Base-by-base conservation (phyloP, 1,139 yeast species). In the Pneumocystis jirovecii region DNA sequence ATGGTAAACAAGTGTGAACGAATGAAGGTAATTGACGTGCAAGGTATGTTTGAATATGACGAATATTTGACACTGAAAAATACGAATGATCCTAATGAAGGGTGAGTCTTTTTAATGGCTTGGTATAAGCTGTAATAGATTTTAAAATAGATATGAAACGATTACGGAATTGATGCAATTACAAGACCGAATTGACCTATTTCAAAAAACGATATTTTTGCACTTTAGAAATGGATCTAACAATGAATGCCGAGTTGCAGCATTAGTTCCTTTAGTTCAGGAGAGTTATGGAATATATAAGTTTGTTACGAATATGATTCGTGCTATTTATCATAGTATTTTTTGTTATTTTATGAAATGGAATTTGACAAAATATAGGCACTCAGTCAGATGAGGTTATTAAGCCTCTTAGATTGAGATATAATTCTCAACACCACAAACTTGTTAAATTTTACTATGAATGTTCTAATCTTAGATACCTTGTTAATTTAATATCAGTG, bases 11-110 rank as follows among this genome's bases (percentile, higher is more conserved):
- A n/a, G 42, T n/a, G 19, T 21, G 21, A 39, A 34, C 37, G 15
- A 29, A 19, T 61, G 25, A 25, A 7, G 34, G 50, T 37, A 37
- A 39, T 31, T 50, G 10, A 50, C 12, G 3, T n/a, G 19, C 1
- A 65, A 68, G 70, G 70, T 29, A 90, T 91, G 62, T 93, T 93
- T 76, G 98, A 93, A 74, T 93, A 93, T 73, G 96, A 90, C 74
- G 98, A 93, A 73, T 93, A 91, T 73, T 85, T 91, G 61, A 89
- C 96, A 1, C 80, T 93, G 70, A 82, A 90, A 68, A 85, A 91
- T 2, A 95, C 89, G 57, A 86, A 89, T 72, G 96, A 93, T 73
- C 97, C 97, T 1, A 91, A 93, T 73, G 96, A 90, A 76, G 97
- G 97, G 6, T 59, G 34, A 25, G n/a, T 19, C 3, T 7, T 44